A percentile compares a stretch with the other conserved stretches of the same genome.
Evolutionary conservation across 2,329 filamentous ascomycete genomes (phyloP).

Genomic region (Apiospora sp.): DNA sequence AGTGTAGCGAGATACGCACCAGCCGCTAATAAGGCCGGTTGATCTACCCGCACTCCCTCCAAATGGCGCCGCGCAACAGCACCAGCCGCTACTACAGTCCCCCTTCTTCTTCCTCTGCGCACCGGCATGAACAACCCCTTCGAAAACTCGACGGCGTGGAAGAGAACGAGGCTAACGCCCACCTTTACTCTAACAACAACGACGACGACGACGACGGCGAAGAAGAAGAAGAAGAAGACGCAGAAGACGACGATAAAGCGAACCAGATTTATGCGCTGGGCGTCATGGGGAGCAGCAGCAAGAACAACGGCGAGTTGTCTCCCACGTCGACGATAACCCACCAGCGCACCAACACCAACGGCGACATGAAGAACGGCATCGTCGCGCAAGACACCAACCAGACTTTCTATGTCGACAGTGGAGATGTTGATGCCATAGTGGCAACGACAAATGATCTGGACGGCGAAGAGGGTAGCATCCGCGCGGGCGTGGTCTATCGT

Average conservation of each 20-base stretch:
- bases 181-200: background rate
- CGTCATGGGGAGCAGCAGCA: constrained; percentile 29
- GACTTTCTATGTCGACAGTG: constrained; percentile 30
- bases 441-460: constrained; percentile 26
- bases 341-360: background rate
- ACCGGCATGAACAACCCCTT: background rate
- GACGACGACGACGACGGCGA: background rate
- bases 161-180: background rate
- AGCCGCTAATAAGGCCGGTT: background rate
- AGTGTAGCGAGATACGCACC: background rate
- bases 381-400: background rate
- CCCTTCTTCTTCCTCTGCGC: background rate
- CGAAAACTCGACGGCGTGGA: background rate
- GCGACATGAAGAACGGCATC: constrained; percentile 19
- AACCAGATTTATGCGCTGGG: constrained; percentile 35
- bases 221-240: too few relatives aligned
- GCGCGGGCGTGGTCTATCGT: constrained; percentile 35
- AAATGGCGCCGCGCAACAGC: background rate
- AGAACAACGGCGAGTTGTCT: background rate
- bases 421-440: constrained; percentile 31
- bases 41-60: background rate
- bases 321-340: constrained; percentile 9
- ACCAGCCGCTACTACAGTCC: background rate
- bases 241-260: constrained; percentile 31
- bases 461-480: constrained; percentile 32